phyloP scores from a whole-genome alignment of 1,139 yeast genomes.

The Lodderomyces margitis region DNA sequence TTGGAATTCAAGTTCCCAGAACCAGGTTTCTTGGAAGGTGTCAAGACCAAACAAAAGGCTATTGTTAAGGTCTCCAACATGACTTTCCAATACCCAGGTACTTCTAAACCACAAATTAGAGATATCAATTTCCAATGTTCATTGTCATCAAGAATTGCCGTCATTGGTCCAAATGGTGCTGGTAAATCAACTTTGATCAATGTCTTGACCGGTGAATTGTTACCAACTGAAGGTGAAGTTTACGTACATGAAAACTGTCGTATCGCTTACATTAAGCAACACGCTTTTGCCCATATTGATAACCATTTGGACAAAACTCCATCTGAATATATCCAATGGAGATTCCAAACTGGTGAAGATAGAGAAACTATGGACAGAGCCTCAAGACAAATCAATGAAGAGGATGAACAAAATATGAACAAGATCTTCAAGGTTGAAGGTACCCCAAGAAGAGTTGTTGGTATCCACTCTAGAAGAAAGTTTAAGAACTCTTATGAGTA shows the following conservation, averaged over 20 bases:
- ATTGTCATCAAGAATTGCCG: conserved; percentile 98
- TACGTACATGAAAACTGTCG: conserved; percentile 99
- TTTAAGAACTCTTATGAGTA: conserved; percentile 99
- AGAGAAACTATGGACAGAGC: conserved; percentile 99
- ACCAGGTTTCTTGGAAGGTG: conserved; percentile 99
- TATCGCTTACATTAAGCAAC: conserved; percentile 99
- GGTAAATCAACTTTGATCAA: conserved; percentile 99
- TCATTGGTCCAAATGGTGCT: conserved; percentile 99
- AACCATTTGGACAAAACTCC: conserved; percentile 99
- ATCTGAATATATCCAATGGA: conserved; percentile 99
- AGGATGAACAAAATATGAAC: conserved; percentile 98
- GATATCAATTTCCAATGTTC: conserved; percentile 98
- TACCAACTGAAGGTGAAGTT: conserved; percentile 97
- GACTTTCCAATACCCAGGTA: conserved; percentile 99
- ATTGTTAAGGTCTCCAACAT: conserved; percentile 95
- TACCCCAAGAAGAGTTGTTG: conserved; percentile 95
- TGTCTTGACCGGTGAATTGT: conserved; percentile 98
- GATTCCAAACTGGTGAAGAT: conserved; percentile 99
- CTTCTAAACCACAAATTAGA: conserved; percentile 86
- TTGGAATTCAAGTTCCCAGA: conserved; percentile 96
- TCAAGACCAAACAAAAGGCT: conserved; percentile 99
- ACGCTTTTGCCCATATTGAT: conserved; percentile 99
- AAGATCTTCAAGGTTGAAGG: conserved; percentile 98
- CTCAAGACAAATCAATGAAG: conserved; percentile 95
- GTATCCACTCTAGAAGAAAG: conserved; percentile 97